Evolutionary conservation across 257 asterid species (phyloP), one percentile per base, ranked within the genome.

Genomic region (Linderniella brevidens): DNA sequence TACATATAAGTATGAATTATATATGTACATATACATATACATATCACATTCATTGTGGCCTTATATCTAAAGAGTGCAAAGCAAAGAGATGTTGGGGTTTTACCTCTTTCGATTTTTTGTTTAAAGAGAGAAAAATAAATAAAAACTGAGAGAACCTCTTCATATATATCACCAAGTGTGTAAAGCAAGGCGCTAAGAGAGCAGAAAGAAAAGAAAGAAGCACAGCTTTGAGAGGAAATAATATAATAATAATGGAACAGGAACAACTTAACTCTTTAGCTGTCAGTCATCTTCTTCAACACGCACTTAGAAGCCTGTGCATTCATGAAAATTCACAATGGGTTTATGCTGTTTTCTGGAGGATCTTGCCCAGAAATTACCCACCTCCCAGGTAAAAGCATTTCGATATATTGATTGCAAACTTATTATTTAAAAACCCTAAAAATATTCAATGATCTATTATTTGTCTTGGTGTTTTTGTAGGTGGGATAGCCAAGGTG

Each of bases 311-410:
- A 53, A 90, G 96, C 62, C 72, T 90, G 10, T 90, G 99, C 70
- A 69, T 75, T 57, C 92, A 79, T 66, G 93, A 81, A 11, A 81
- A 75, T 53, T 90, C 99, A 20, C 96, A 90, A 49, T 90, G 99
- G 99, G 96, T 90, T 50, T 90, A 90, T 67, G 99, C 99, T 56
- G 99, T 90, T 55, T 90, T 90, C 19, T 90, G 99, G 99, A 90
- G 99, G 64, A 85, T 90, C 63, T 73, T 90, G 70, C 99, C 99
- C 0, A 79, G 99, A 64, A 90, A 90, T 15, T 85, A 90, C 60
- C 99, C 99, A 19, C 99, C 99, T 42, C 99, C 99, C 41, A 90
- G 85, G 99, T 90, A 17, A n/a, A 4, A 0, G 1, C 41, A 17
- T 11, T 13, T 20, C 36, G 6, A 6, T 9, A 11, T 12, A 14